Percentiles rank a stretch among this genome's conserved stretches.
Evolutionary conservation across 2,329 filamentous ascomycete genomes (phyloP).

Genomic region (Nigrospora oryzae): DNA sequence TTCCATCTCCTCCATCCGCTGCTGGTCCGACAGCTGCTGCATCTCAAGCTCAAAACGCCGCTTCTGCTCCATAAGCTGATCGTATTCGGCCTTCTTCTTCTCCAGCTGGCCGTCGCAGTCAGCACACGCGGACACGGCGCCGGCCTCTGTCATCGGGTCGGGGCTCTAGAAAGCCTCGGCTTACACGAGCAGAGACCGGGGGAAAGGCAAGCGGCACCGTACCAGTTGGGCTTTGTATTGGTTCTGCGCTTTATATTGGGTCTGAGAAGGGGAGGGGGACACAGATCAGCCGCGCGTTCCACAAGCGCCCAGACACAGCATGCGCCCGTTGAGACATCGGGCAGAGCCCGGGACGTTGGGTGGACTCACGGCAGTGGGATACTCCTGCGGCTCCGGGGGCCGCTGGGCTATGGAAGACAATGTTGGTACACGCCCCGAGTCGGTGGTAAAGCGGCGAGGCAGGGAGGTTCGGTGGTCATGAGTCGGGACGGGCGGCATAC

Average conservation of each 20-base stretch:
- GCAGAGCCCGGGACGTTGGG: conserved; percentile 2
- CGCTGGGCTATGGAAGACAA: conserved; percentile 54
- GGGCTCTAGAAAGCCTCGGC: conserved; percentile 1
- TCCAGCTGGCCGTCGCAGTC: conserved; percentile 56
- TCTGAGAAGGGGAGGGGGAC: conserved; percentile 13
- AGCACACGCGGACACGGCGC: no score
- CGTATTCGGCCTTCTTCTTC: conserved; percentile 89
- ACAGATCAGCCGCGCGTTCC: conserved; percentile 17
- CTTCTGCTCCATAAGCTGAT: conserved; percentile 81
- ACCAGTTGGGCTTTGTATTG: conserved; percentile 59
- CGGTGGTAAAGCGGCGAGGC: conserved; percentile 89
- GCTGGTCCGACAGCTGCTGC: conserved; percentile 79
- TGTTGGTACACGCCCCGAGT: conserved; percentile 75
- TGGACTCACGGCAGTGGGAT: conserved; percentile 26
- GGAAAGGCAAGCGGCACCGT: conserved; percentile 28
- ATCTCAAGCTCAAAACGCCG: conserved; percentile 88
- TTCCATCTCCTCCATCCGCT: conserved; percentile 74
- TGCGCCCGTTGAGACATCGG: conserved; percentile 18
- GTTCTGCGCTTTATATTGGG: conserved; percentile 16
- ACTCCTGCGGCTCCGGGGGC: conserved; percentile 41
- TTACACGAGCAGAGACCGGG: not conserved
- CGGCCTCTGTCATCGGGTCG: no score
- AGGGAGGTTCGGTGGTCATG: conserved; percentile 69
- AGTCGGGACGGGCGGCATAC: conserved; percentile 43
- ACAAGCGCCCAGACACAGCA: conserved; percentile 18